Base-by-base conservation (phyloP, 352 stramenopile species). In the Phytophthora constricta region DNA sequence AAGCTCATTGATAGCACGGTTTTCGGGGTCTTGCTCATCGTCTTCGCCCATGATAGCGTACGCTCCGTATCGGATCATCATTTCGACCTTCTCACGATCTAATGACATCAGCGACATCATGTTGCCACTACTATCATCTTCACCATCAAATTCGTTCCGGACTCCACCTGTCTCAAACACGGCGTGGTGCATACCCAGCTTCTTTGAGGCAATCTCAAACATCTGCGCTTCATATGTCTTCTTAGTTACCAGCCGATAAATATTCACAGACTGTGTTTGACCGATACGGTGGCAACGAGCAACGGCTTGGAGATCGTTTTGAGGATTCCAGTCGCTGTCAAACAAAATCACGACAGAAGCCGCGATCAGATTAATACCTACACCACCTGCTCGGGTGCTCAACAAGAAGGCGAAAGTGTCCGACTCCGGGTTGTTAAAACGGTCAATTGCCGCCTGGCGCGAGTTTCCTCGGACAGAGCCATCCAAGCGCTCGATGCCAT, bases 221-320 rank as follows among this genome's bases (percentile, higher is more conserved):
- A 99, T 99, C 69, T 99, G 97, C 45, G 97, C 96, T 80, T 99
- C 98, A 68, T 99, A 99, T 20, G 96, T 99, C 50, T 98, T 96
- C 78, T 98, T 99, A 10, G 98, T 99, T 58, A 99, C 96, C 11
- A 99, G 83, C 55, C 98, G 97, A 79, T 99, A 99, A 31, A 99
- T 99, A 69, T 96, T 98, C 34, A 99, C 98, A 33, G 98, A 97
- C 69, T 99, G 98, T 0, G 97, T 99, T 76, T 99, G 98, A 7
- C 98, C 98, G 63, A 99, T 99, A 73, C 98, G 94, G 79, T 99
- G 98, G 62, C 97, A 99, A 62, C 98, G 95, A 8, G 98, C 98
- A 52, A 98, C 97, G 22, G 96, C 96, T 77, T 99, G 97, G 22
- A 99, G 83, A 74, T 99, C 97, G 75, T 99, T 99, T 75, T 99